Percentiles rank a stretch among this genome's conserved stretches.
Conservation (phyloP, 192 early-diverging fungal species). For the Kickxella alabastrina region DNA sequence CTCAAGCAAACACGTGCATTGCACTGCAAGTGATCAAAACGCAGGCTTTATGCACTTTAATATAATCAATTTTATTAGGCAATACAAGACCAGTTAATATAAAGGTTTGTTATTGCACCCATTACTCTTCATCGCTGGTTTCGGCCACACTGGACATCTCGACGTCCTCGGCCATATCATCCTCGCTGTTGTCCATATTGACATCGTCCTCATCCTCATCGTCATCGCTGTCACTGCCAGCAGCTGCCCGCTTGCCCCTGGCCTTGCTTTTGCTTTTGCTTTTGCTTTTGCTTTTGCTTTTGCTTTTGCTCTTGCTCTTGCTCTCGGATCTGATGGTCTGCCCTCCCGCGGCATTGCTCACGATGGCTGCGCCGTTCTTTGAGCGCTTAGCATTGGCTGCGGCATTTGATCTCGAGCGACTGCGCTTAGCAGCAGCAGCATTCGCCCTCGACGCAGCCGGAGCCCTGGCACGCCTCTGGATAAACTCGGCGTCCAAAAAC, state of each 20-base stretch:
- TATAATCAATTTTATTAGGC: no score
- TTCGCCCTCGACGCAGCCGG: conserved; percentile 10
- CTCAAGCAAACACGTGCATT: no score
- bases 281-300: background rate
- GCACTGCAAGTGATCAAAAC: no score
- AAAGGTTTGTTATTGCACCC: no score
- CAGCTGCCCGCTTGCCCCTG: conserved; percentile 22
- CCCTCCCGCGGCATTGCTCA: no score
- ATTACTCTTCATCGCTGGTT: conserved; percentile 20
- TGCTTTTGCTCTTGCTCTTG: background rate
- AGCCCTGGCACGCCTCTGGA: conserved; percentile 21
- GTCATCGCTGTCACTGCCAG: conserved; percentile 7
- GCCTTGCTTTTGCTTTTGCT: background rate
- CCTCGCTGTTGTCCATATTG: conserved; percentile 13
- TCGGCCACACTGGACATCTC: conserved; percentile 29
- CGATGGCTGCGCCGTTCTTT: background rate
- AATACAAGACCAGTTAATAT: no score
- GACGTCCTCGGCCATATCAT: conserved; percentile 8
- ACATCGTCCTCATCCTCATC: conserved; percentile 12
- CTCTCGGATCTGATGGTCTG: no score
- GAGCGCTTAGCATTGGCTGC: background rate
- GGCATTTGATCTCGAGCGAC: conserved; percentile 1
- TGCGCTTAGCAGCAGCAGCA: conserved; percentile 17
- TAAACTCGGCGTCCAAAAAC: conserved; percentile 34
- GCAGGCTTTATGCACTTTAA: no score